Conservation (phyloP, 2,329 filamentous ascomycete species). For the Cladosporium sp. region DNA sequence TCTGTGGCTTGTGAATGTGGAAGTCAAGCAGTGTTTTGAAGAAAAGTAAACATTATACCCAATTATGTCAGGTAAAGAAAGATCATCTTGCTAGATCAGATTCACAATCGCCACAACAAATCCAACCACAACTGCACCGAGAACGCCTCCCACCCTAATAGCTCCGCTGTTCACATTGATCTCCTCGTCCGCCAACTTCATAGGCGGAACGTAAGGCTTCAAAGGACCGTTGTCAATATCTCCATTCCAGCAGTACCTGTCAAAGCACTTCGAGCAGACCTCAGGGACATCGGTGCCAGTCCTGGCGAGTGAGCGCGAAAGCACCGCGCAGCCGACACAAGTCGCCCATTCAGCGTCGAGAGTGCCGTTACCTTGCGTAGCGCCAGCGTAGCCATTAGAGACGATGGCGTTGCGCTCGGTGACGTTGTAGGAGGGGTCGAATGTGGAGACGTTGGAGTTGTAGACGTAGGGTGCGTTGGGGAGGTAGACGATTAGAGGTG, state of each 20-base stretch:
- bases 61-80: background rate
- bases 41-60: no score
- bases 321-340: conserved; percentile 84
- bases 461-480: conserved; percentile 65
- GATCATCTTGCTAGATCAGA: background rate
- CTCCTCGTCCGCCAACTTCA: conserved; percentile 20
- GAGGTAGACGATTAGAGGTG: conserved; percentile 79
- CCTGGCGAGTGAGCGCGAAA: conserved; percentile 69
- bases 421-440: conserved; percentile 60
- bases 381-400: conserved; percentile 78
- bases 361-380: conserved; percentile 77
- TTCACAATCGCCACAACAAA: background rate
- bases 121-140: background rate
- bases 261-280: conserved; percentile 73
- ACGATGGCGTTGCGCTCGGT: conserved; percentile 74
- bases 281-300: conserved; percentile 66
- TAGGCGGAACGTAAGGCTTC: conserved; percentile 22
- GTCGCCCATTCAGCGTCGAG: conserved; percentile 66
- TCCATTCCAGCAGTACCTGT: conserved; percentile 91
- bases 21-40: no score
- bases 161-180: conserved; percentile 17
- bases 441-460: conserved; percentile 76
- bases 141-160: background rate
- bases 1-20: no score
- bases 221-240: conserved; percentile 41